A percentile compares a stretch with the other conserved stretches of the same genome.
phyloP scores from a whole-genome alignment of 441 rosid genomes.

The Adansonia gregorii region DNA sequence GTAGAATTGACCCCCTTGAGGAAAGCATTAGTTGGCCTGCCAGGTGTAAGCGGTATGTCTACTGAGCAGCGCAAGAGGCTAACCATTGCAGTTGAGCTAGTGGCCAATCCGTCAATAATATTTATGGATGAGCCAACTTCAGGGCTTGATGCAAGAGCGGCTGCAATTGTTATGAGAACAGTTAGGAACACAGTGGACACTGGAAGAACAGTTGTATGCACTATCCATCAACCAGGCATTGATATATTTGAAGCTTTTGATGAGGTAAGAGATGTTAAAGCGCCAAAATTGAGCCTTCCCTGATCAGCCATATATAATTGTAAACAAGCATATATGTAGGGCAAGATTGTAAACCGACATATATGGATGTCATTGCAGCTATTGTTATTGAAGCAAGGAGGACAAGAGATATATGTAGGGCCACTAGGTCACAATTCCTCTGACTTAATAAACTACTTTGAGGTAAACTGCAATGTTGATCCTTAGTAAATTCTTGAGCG shows the following conservation, averaged over 20 bases:
- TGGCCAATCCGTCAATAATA: constrained; percentile 78
- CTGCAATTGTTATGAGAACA: constrained; percentile 85
- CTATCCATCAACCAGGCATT: constrained; percentile 87
- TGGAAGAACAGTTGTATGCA: constrained; percentile 83
- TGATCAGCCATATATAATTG: too few relatives aligned
- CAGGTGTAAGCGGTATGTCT: constrained; percentile 74
- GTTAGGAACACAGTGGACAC: constrained; percentile 86
- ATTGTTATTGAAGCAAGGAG: constrained; percentile 75
- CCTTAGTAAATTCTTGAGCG: too few relatives aligned
- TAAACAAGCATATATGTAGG: too few relatives aligned
- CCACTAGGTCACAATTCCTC: constrained; percentile 63
- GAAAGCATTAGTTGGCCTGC: constrained; percentile 67
- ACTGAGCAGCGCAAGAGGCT: constrained; percentile 82
- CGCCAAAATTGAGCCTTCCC: too few relatives aligned
- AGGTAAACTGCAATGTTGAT: constrained; percentile 43
- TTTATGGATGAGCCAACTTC: constrained; percentile 91
- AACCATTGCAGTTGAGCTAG: constrained; percentile 78
- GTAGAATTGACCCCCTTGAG: constrained; percentile 60
- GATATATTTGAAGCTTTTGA: constrained; percentile 85
- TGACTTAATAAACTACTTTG: constrained; percentile 44
- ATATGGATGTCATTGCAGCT: constrained; percentile 43
- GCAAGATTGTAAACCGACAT: too few relatives aligned
- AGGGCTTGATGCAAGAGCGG: constrained; percentile 82
- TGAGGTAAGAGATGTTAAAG: constrained; percentile 46
- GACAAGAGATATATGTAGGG: constrained; percentile 79